Conservation (phyloP, 352 stramenopile genomes). For the Phytophthora litchii region DNA sequence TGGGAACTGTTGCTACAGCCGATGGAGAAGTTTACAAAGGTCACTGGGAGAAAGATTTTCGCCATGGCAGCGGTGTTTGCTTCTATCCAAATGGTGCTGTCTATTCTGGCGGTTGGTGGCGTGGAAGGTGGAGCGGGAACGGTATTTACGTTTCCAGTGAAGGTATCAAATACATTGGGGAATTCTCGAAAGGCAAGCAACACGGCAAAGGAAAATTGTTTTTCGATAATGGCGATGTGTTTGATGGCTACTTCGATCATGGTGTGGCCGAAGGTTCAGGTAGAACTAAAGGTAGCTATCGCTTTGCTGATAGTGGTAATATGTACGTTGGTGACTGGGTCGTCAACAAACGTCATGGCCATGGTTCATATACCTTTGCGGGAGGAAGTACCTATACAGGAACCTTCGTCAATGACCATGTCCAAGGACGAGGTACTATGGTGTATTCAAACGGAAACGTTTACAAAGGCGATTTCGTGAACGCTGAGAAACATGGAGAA, state of each 20-base stretch:
- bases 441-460: slow-evolving; percentile 86
- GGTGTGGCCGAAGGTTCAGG: slow-evolving; percentile 55
- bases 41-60: slow-evolving; percentile 66
- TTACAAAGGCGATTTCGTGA: slow-evolving; percentile 71
- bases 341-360: slow-evolving; percentile 75
- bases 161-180: slow-evolving; percentile 71
- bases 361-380: slow-evolving; percentile 64
- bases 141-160: slow-evolving; percentile 74
- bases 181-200: slow-evolving; percentile 58
- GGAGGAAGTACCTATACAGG: slow-evolving; percentile 69
- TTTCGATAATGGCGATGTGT: slow-evolving; percentile 80
- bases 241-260: slow-evolving; percentile 71
- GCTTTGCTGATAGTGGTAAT: slow-evolving; percentile 68
- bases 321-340: slow-evolving; percentile 72
- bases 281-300: slow-evolving; percentile 63
- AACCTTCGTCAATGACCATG: slow-evolving; percentile 62
- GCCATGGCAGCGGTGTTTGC: slow-evolving; percentile 67
- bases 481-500: slow-evolving; percentile 70
- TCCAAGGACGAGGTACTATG: slow-evolving; percentile 79
- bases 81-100: slow-evolving; percentile 80
- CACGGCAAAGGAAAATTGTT: slow-evolving; percentile 75
- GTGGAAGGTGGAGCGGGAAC: slow-evolving; percentile 53
- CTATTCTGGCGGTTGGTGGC: slow-evolving; percentile 77
- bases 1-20: slow-evolving; percentile 75
- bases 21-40: slow-evolving; percentile 93